phyloP scores from a whole-genome alignment of 2,329 filamentous ascomycete genomes.

The Canariomyces notabilis region DNA sequence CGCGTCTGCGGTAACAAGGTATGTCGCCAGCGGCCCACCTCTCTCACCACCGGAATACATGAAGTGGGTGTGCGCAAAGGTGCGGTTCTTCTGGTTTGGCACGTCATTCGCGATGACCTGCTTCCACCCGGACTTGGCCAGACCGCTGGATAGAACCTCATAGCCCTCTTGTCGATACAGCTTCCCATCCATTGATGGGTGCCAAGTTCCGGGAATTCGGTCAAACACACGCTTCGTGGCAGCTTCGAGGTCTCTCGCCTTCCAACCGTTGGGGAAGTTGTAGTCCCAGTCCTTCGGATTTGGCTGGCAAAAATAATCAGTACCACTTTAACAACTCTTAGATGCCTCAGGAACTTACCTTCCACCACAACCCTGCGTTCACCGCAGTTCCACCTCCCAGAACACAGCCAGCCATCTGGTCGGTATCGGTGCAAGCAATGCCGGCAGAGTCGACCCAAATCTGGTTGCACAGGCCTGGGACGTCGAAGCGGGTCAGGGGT shows the following conservation, averaged over 20 bases:
- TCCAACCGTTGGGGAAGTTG: conserved; percentile 70
- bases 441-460: conserved; percentile 61
- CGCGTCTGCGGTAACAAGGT: conserved; percentile 44
- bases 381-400: conserved; percentile 63
- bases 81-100: conserved; percentile 60
- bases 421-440: conserved; percentile 64
- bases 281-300: conserved; percentile 63
- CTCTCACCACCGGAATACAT: conserved; percentile 64
- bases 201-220: conserved; percentile 65
- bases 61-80: conserved; percentile 59
- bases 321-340: background rate
- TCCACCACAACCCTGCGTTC: conserved; percentile 66
- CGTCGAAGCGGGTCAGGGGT: conserved; percentile 64
- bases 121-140: conserved; percentile 57
- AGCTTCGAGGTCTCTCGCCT: conserved; percentile 54
- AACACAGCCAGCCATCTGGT: conserved; percentile 67
- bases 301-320: conserved; percentile 36
- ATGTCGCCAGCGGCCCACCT: conserved; percentile 66
- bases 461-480: conserved; percentile 66
- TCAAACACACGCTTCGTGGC: conserved; percentile 60
- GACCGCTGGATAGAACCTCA: conserved; percentile 54
- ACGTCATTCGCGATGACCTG: conserved; percentile 55
- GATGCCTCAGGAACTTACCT: conserved; percentile 32
- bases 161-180: conserved; percentile 65
- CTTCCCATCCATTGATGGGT: conserved; percentile 61